Conservation (phyloP, 345 rosid genomes). For the Clarkia xantiana region DNA sequence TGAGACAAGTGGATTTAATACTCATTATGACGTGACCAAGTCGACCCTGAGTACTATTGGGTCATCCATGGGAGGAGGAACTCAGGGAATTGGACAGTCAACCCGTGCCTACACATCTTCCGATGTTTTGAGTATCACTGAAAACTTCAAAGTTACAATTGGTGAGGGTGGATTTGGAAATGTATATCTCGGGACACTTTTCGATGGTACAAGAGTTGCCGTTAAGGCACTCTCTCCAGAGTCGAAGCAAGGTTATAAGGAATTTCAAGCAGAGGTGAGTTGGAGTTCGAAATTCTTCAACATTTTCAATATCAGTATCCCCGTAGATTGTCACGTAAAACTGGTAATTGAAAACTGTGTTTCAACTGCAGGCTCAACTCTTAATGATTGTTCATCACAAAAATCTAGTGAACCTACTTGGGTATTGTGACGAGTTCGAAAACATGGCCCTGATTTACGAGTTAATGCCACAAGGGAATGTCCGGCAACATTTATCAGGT, state of each 20-base stretch:
- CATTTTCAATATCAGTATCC: rapidly evolving
- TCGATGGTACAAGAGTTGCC: conserved; percentile 13
- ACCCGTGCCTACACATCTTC: conserved; percentile 16
- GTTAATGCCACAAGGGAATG: conserved; percentile 46
- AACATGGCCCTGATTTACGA: conserved; percentile 36
- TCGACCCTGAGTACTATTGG: conserved; percentile 6
- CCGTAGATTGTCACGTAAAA: background rate
- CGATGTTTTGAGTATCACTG: conserved; percentile 24
- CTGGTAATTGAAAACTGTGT: background rate
- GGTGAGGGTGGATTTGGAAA: conserved; percentile 41
- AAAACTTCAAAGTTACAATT: conserved; percentile 23
- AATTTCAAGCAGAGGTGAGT: conserved; percentile 21
- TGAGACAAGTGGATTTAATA: too few relatives aligned
- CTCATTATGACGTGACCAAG: too few relatives aligned
- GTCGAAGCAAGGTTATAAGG: conserved; percentile 14
- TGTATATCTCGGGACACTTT: conserved; percentile 13
- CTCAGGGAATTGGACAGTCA: background rate
- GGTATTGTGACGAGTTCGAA: conserved; percentile 33
- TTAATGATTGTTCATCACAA: conserved; percentile 48
- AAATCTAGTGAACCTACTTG: conserved; percentile 37
- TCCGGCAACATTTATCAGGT: too few relatives aligned
- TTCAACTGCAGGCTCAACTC: conserved; percentile 29
- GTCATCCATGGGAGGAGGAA: background rate
- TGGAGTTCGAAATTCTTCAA: too few relatives aligned
- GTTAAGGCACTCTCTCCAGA: conserved; percentile 16